A percentile compares a stretch with the other conserved stretches of the same genome.
Evolutionary conservation across 2,329 filamentous ascomycete genomes (phyloP).

Genomic region (Penicillium concentricum): DNA sequence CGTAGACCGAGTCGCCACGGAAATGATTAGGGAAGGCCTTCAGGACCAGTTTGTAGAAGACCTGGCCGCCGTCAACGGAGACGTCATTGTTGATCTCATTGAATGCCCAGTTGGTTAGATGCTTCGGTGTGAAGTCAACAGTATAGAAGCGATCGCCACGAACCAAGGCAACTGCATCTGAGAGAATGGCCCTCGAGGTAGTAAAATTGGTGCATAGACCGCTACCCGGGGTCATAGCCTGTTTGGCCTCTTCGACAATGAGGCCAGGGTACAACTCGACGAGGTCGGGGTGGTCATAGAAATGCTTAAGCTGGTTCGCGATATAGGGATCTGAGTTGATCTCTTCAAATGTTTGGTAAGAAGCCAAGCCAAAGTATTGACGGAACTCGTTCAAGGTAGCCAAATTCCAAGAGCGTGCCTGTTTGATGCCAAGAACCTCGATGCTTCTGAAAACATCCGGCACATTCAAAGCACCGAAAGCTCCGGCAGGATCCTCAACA

Average conservation of each 20-base stretch:
- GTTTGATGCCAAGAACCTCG: constrained; percentile 63
- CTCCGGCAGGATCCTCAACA: constrained; percentile 62
- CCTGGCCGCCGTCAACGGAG: constrained; percentile 49
- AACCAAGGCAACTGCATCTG: constrained; percentile 49
- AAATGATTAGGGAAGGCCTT: constrained; percentile 52
- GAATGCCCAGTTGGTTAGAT: constrained; percentile 49
- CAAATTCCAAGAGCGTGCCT: constrained; percentile 61
- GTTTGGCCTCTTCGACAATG: constrained; percentile 57
- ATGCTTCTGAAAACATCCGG: constrained; percentile 59
- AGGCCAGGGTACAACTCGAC: constrained; percentile 61
- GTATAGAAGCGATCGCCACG: constrained; percentile 50
- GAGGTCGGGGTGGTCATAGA: constrained; percentile 54
- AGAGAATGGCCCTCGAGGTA: constrained; percentile 44
- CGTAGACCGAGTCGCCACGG: constrained; percentile 49
- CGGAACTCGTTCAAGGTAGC: constrained; percentile 60
- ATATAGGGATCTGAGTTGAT: constrained; percentile 54
- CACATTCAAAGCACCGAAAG: constrained; percentile 60
- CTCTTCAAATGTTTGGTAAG: constrained; percentile 52
- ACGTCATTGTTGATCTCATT: constrained; percentile 45
- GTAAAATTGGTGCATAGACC: constrained; percentile 52
- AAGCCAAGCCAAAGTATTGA: constrained; percentile 52
- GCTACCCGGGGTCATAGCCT: constrained; percentile 48
- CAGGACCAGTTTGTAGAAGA: constrained; percentile 54
- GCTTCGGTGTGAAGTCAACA: constrained; percentile 45
- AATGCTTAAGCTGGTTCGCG: constrained; percentile 43